Evolutionary conservation across 345 rosid genomes (phyloP).

Genomic region (Pugionium cornutum): DNA sequence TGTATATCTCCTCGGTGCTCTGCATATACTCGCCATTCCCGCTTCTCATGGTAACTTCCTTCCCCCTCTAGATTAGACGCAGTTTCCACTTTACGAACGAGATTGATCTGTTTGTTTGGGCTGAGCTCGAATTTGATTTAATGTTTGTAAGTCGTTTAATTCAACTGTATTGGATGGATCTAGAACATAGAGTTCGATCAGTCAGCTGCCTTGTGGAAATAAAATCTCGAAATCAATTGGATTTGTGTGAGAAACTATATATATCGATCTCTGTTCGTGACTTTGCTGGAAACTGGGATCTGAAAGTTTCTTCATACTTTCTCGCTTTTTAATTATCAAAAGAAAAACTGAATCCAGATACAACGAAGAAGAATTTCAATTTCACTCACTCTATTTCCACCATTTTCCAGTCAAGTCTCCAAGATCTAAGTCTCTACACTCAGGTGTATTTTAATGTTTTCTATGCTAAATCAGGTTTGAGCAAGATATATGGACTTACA

Average conservation of each 20-base stretch:
- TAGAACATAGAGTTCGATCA: constrained; percentile 17
- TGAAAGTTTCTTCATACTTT: constrained; percentile 11
- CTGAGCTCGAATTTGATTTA: constrained; percentile 25
- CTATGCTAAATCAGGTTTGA: constrained; percentile 51
- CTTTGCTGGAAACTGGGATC: too few species aligned
- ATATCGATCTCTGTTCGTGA: too few species aligned
- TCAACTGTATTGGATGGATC: constrained; percentile 11
- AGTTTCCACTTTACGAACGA: constrained; percentile 4
- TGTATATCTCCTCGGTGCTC: constrained; percentile 76
- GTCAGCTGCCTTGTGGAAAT: constrained; percentile 9
- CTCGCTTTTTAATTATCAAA: too few species aligned
- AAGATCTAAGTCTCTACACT: constrained; percentile 17
- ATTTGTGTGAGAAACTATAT: too few species aligned
- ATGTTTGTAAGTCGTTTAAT: constrained; percentile 14
- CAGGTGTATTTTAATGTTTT: not conserved
- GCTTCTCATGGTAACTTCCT: constrained; percentile 59
- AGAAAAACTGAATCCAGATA: too few species aligned
- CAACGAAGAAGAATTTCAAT: too few species aligned
- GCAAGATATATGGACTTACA: constrained; percentile 78
- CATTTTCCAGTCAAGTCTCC: constrained; percentile 4
- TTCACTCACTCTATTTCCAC: too few species aligned
- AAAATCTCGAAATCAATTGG: not conserved
- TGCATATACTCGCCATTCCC: constrained; percentile 41
- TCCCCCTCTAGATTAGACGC: constrained; percentile 9
- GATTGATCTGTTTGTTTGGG: constrained; percentile 1